phyloP scores from a whole-genome alignment of 371 early-diverging fungal species.

The Lichtheimia ramosa region DNA sequence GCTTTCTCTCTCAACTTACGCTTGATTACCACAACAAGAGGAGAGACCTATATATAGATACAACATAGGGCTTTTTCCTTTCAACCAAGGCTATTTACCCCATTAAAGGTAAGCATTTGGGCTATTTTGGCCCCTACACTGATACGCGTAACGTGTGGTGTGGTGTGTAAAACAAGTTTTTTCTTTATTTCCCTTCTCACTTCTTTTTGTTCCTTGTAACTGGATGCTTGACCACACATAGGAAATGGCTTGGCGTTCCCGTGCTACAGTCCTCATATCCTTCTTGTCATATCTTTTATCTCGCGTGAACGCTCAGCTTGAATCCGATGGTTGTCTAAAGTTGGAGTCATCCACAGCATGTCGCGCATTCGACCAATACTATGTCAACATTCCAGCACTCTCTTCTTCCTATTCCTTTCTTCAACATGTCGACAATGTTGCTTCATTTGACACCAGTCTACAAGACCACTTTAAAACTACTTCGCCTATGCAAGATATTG shows the following conservation, averaged over 20 bases:
- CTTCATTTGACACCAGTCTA: slow-evolving; percentile 32
- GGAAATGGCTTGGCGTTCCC: slow-evolving; percentile 7
- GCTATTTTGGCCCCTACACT: too few species aligned
- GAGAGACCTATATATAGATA: too few species aligned
- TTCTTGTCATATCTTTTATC: not conserved
- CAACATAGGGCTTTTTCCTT: too few species aligned
- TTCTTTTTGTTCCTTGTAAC: too few species aligned
- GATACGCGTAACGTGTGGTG: not conserved
- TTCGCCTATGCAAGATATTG: slow-evolving; percentile 23
- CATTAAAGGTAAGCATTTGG: too few species aligned
- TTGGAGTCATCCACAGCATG: slow-evolving; percentile 28
- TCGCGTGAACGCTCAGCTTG: slow-evolving; percentile 5
- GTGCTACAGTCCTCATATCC: not conserved
- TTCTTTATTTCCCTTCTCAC: too few species aligned
- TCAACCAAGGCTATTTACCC: too few species aligned
- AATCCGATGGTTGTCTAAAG: slow-evolving; percentile 20
- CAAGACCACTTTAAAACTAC: slow-evolving; percentile 19
- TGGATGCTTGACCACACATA: too few species aligned
- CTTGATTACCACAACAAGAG: too few species aligned
- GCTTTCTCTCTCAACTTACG: too few species aligned
- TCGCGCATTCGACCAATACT: slow-evolving; percentile 32
- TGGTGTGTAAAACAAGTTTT: too few species aligned
- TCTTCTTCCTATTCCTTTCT: slow-evolving; percentile 23
- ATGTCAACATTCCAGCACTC: slow-evolving; percentile 25
- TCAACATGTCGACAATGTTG: slow-evolving; percentile 25